A percentile compares a stretch with the other conserved stretches of the same genome.
phyloP scores from a whole-genome alignment of 2,329 filamentous ascomycete genomes.

The Pseudogymnoascus sp. region DNA sequence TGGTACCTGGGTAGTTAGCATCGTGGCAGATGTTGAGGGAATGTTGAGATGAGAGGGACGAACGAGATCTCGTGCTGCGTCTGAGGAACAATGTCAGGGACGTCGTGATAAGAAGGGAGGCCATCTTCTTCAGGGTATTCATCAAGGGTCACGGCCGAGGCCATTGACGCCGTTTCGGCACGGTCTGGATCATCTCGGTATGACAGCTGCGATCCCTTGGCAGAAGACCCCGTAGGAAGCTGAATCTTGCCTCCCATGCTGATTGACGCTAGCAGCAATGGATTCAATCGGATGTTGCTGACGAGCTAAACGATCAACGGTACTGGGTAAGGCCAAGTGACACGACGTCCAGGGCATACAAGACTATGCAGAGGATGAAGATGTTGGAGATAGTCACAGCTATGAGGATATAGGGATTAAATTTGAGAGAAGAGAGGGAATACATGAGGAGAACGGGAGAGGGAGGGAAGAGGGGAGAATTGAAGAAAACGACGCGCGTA shows the following conservation, averaged over 20 bases:
- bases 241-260: not conserved
- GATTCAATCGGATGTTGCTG: not conserved
- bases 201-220: not conserved
- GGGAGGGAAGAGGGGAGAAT: not conserved
- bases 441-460: not conserved
- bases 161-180: constrained; percentile 21
- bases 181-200: constrained; percentile 7
- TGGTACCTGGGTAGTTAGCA: constrained; percentile 12
- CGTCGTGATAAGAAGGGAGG: constrained; percentile 18
- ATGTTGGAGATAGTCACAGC: not conserved
- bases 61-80: not conserved
- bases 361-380: not conserved
- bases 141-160: constrained; percentile 19
- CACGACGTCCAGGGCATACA: not conserved
- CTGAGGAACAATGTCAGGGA: constrained; percentile 6
- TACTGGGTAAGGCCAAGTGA: not conserved
- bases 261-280: not conserved
- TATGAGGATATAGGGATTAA: not conserved
- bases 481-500: not conserved
- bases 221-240: not conserved
- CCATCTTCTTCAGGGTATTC: constrained; percentile 19
- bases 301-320: not conserved
- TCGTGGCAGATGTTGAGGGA: not conserved
- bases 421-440: not conserved
- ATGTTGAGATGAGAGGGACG: not conserved